These are phyloP conservation scores for Venturia aucupariae DNA, from an alignment of 2,329 filamentous ascomycete species.

Conservation along the genomic window DNA sequence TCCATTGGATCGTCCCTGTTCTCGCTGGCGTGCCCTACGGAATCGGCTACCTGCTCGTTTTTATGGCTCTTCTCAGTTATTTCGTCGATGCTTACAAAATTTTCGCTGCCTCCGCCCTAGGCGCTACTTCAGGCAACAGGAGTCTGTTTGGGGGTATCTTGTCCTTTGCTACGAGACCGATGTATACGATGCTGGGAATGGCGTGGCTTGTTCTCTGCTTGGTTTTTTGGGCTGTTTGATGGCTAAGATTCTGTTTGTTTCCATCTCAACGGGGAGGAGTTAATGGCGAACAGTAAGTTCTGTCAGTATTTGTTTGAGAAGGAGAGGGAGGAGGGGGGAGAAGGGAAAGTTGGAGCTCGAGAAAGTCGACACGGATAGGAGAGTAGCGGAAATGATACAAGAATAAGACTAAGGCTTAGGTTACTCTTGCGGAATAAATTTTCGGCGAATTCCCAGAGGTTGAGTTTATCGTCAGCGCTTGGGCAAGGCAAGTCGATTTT, in stretches of 20 bases:
- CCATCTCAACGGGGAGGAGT: slow-evolving; percentile 45
- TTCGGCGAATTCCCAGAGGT: too few species aligned
- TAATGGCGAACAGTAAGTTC: slow-evolving; percentile 51
- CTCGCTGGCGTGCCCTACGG: slow-evolving; percentile 35
- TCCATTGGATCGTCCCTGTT: slow-evolving; percentile 37
- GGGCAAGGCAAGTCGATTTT: too few species aligned
- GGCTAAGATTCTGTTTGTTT: slow-evolving; percentile 49
- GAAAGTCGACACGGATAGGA: neutral
- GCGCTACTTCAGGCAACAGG: slow-evolving; percentile 73
- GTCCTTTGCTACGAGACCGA: slow-evolving; percentile 37
- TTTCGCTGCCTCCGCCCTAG: slow-evolving; percentile 69
- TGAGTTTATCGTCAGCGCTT: too few species aligned
- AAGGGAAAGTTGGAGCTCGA: slow-evolving; percentile 10
- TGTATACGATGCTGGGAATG: slow-evolving; percentile 60
- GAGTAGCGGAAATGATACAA: neutral
- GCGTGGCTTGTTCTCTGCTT: slow-evolving; percentile 50
- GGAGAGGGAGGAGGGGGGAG: slow-evolving; percentile 18
- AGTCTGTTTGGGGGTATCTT: slow-evolving; percentile 63
- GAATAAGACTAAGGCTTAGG: neutral
- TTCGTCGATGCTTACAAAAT: slow-evolving; percentile 57
- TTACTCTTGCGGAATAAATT: too few species aligned
- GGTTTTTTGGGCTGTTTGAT: slow-evolving; percentile 41
- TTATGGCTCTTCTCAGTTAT: slow-evolving; percentile 53
- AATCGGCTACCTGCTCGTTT: slow-evolving; percentile 38
- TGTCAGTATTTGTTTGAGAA: slow-evolving; percentile 49